Conservation (phyloP, 495 filamentous ascomycete genomes). For the Penicillium odoratum region DNA sequence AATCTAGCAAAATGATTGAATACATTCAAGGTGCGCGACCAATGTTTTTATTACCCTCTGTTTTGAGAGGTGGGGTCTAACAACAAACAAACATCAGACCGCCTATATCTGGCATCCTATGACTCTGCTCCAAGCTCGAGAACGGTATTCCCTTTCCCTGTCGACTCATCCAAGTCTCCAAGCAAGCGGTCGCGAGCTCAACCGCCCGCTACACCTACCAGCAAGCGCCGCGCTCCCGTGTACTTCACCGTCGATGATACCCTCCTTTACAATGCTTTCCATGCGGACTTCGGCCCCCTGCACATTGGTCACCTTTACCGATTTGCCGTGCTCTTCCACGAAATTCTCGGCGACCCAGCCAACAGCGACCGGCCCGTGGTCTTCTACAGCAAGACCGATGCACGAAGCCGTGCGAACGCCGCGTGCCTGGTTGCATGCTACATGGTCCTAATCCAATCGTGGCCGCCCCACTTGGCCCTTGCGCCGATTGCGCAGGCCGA, state of each 20-base stretch:
- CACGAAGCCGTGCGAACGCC: slow-evolving; percentile 93
- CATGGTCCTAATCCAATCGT: slow-evolving; percentile 97
- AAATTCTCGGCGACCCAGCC: slow-evolving; percentile 83
- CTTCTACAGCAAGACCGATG: slow-evolving; percentile 90
- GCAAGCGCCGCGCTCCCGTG: slow-evolving; percentile 63
- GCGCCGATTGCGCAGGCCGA: slow-evolving; percentile 95
- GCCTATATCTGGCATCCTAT: slow-evolving; percentile 92
- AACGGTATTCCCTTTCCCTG: slow-evolving; percentile 84
- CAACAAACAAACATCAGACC: slow-evolving; percentile 57
- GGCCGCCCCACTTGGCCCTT: slow-evolving; percentile 97
- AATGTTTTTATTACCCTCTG: not conserved
- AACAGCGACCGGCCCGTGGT: slow-evolving; percentile 85
- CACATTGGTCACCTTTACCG: slow-evolving; percentile 97
- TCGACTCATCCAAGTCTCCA: slow-evolving; percentile 61
- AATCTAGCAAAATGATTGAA: slow-evolving; percentile 67
- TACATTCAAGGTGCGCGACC: slow-evolving; percentile 67
- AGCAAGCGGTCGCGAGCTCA: slow-evolving; percentile 73
- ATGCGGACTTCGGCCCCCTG: slow-evolving; percentile 95
- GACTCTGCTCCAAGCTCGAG: slow-evolving; percentile 72
- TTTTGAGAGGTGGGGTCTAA: slow-evolving; percentile 14
- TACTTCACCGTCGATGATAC: slow-evolving; percentile 96
- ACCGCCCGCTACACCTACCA: slow-evolving; percentile 52
- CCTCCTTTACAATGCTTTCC: slow-evolving; percentile 96
- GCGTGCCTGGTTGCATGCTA: slow-evolving; percentile 95
- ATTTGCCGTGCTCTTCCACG: slow-evolving; percentile 92